phyloP scores from a whole-genome alignment of 768 basidiomycete genomes.

The Leccinum uliginosum region DNA sequence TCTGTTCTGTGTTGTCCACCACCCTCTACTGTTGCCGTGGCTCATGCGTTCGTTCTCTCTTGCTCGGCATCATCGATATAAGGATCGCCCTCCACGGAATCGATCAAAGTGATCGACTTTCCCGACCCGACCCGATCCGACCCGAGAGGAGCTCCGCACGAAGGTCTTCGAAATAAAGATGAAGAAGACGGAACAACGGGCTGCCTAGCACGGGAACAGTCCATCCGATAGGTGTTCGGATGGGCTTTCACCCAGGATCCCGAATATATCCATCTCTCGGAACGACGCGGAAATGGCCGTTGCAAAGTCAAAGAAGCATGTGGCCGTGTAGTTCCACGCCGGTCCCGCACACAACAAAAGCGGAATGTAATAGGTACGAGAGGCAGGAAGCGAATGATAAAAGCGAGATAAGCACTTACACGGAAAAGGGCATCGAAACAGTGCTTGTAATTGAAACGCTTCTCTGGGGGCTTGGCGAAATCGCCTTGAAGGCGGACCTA shows the following conservation, averaged over 20 bases:
- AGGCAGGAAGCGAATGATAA: neutral
- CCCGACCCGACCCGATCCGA: no score
- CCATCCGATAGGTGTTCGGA: neutral
- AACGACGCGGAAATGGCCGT: slow-evolving; percentile 1
- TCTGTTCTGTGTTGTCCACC: neutral
- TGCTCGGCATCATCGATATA: neutral
- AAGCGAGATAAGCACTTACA: slow-evolving; percentile 44
- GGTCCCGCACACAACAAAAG: neutral
- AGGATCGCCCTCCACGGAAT: neutral
- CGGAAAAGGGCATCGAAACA: slow-evolving; percentile 84
- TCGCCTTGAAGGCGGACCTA: slow-evolving; percentile 84
- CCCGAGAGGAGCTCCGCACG: neutral
- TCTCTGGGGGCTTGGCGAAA: slow-evolving; percentile 83
- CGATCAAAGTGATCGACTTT: neutral
- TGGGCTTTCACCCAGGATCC: neutral
- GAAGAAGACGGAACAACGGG: neutral
- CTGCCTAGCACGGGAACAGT: neutral
- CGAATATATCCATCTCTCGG: neutral
- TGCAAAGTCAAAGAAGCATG: neutral
- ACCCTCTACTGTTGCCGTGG: neutral
- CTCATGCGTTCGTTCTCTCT: neutral
- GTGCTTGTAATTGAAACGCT: slow-evolving; percentile 87
- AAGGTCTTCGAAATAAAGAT: neutral
- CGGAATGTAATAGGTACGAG: neutral
- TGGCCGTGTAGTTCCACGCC: neutral